Conservation (phyloP, 164 flowering plant genomes). For the Vitis vinifera region DNA sequence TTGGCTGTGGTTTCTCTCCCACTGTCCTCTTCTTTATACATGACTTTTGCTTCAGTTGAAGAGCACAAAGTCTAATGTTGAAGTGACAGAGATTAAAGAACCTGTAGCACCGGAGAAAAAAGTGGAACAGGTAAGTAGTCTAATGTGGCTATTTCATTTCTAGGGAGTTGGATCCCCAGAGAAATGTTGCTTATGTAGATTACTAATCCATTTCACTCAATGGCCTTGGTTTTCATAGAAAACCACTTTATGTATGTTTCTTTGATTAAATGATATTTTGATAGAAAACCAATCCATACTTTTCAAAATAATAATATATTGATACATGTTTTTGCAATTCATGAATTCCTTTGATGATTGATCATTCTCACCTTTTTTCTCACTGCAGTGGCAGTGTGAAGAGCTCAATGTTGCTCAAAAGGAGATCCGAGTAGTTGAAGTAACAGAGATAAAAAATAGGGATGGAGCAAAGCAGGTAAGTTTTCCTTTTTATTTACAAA, state of each 20-base stretch:
- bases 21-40: too few relatives aligned
- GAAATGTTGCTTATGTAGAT: too few relatives aligned
- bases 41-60: not conserved
- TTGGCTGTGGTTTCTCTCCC: too few relatives aligned
- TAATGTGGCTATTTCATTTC: not conserved
- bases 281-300: too few relatives aligned
- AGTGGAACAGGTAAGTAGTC: not conserved
- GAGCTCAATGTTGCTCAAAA: conserved; percentile 6
- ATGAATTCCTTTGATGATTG: not conserved
- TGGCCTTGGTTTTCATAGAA: too few relatives aligned
- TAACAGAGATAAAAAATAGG: conserved; percentile 4
- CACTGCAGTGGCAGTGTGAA: not conserved
- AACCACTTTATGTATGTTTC: not conserved
- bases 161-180: too few relatives aligned
- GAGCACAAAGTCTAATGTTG: not conserved
- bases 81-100: conserved; percentile 1
- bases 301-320: too few relatives aligned
- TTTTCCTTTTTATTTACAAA: not conserved
- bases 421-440: conserved; percentile 5
- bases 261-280: not conserved
- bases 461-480: not conserved
- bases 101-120: not conserved
- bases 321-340: too few relatives aligned
- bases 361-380: too few relatives aligned
- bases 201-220: not conserved